A percentile compares a stretch with the other conserved stretches of the same genome.
phyloP scores from a whole-genome alignment of 257 asterid genomes.

The Cynanchum wilfordii region DNA sequence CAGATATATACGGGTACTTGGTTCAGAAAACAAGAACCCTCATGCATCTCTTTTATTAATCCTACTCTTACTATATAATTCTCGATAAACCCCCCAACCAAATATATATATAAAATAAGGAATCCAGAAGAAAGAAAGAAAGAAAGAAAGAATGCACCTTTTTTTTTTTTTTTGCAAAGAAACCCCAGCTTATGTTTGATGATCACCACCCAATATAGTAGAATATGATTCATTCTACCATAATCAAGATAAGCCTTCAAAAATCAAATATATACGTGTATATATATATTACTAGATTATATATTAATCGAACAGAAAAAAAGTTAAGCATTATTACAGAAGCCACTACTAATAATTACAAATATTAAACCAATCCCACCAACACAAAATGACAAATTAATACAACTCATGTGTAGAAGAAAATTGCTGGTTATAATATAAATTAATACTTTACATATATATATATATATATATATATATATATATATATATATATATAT shows the following conservation, averaged over 20 bases:
- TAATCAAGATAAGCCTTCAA: conserved; percentile 12
- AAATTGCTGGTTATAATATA: conserved; percentile 26
- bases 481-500: conserved; percentile 16
- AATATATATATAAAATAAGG: background rate
- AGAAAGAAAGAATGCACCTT: conserved; percentile 18
- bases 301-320: conserved; percentile 9
- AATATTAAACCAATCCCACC: conserved; percentile 39
- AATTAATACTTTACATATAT: conserved; percentile 6
- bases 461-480: conserved; percentile 16
- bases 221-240: background rate
- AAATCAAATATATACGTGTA: background rate
- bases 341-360: conserved; percentile 20
- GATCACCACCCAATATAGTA: background rate
- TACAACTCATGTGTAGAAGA: conserved; percentile 24
- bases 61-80: background rate
- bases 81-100: conserved; percentile 13
- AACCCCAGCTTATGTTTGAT: background rate
- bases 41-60: conserved; percentile 12
- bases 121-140: conserved; percentile 17
- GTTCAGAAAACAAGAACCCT: conserved; percentile 39
- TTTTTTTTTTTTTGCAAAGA: background rate
- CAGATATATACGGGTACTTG: conserved; percentile 33
- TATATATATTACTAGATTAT: background rate
- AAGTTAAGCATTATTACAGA: conserved; percentile 39
- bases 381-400: conserved; percentile 37